Conservation (phyloP, 1,284 basidiomycete genomes). For the Cerioporus squamosus region DNA sequence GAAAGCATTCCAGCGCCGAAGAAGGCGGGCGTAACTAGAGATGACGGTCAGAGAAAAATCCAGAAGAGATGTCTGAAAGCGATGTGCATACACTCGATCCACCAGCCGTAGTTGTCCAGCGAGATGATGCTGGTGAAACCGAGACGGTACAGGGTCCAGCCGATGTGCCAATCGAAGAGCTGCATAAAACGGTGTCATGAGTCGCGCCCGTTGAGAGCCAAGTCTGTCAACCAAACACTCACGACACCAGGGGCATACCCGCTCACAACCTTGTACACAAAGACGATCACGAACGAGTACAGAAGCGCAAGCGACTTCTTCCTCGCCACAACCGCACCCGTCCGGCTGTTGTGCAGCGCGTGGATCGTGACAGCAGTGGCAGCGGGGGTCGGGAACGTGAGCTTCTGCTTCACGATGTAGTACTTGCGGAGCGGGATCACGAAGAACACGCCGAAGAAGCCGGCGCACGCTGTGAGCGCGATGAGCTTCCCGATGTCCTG, state of each 20-base stretch:
- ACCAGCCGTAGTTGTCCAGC: conserved; percentile 64
- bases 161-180: conserved; percentile 72
- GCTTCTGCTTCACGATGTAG: conserved; percentile 70
- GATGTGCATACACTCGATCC: conserved; percentile 46
- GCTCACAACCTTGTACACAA: conserved; percentile 58
- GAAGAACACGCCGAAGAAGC: conserved; percentile 72
- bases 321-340: conserved; percentile 53
- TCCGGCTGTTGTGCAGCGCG: conserved; percentile 57
- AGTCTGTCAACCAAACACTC: conserved; percentile 11
- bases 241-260: conserved; percentile 65
- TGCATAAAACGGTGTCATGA: conserved; percentile 12
- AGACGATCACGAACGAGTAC: conserved; percentile 51
- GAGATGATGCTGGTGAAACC: conserved; percentile 64
- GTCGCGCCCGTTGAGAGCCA: not conserved
- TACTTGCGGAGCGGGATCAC: conserved; percentile 67
- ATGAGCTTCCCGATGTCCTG: conserved; percentile 61
- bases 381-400: conserved; percentile 71
- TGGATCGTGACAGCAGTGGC: conserved; percentile 76
- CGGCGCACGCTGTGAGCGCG: conserved; percentile 57
- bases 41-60: not conserved
- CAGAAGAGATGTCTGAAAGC: conserved; percentile 19
- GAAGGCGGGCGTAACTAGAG: conserved; percentile 65
- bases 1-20: conserved; percentile 69
- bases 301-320: conserved; percentile 64
- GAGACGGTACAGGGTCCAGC: conserved; percentile 64